These are phyloP conservation scores for Hyaloscypha hepaticicola DNA, from an alignment of 495 filamentous ascomycete genomes.

Conservation along the genomic window DNA sequence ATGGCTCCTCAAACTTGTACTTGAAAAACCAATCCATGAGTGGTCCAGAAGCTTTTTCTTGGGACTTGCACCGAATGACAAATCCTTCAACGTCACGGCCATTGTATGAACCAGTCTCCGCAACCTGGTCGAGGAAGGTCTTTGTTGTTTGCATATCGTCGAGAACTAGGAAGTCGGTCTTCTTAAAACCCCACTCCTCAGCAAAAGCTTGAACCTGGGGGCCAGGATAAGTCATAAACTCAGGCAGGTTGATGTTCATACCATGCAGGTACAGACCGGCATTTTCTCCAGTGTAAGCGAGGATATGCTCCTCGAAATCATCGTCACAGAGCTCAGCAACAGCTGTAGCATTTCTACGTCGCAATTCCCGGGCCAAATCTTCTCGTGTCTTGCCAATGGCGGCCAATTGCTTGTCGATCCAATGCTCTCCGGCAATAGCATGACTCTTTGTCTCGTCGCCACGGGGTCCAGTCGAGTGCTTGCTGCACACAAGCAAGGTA, in stretches of 20 bases:
- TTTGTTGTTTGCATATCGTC: conserved; percentile 72
- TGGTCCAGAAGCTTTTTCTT: conserved; percentile 37
- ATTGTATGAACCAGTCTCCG: conserved; percentile 81
- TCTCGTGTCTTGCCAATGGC: conserved; percentile 70
- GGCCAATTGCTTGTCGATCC: conserved; percentile 77
- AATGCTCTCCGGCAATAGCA: conserved; percentile 78
- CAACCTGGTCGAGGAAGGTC: conserved; percentile 76
- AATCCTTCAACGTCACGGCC: conserved; percentile 96
- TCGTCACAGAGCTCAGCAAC: conserved; percentile 98
- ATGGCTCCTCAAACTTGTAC: conserved; percentile 99
- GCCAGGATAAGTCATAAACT: conserved; percentile 82
- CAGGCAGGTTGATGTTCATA: conserved; percentile 88
- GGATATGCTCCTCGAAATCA: conserved; percentile 92
- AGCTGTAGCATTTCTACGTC: conserved; percentile 81
- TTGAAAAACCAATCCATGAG: conserved; percentile 94
- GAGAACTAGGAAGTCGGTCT: conserved; percentile 75
- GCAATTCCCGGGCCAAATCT: conserved; percentile 73
- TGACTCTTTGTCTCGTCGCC: conserved; percentile 69
- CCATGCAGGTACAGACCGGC: conserved; percentile 94
- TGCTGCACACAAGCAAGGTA: conserved; percentile 90
- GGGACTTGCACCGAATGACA: conserved; percentile 84
- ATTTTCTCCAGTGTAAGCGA: conserved; percentile 80
- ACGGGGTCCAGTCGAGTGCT: conserved; percentile 87
- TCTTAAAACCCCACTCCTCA: conserved; percentile 90
- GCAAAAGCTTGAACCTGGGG: conserved; percentile 82